Base-by-base conservation (phyloP, 805 yeast species). In the Metschnikowia borealis region DNA sequence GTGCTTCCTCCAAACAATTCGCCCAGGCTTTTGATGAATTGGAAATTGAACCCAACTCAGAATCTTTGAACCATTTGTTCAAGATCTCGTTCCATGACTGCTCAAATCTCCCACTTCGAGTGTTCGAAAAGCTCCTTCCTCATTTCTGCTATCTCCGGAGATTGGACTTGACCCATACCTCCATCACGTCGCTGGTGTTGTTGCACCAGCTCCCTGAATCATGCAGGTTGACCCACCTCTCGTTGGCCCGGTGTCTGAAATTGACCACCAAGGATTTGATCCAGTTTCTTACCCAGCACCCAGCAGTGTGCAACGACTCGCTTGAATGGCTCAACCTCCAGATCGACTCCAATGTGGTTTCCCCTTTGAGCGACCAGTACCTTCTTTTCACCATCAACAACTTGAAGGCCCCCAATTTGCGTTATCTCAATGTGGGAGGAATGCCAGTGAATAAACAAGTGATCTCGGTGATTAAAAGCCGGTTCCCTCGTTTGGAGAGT, bases 31-130 rank as follows among this genome's bases (percentile, higher is more conserved):
- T 89, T 59, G 70, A 75, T 15, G 60, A 69, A 17, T 64, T 80
- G 20, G 58, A 47, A n/a, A 63, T 74, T 39, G 49, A 43, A 2
- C 42, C 48, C 11, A 46, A 48, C 14, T 18, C 37, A 6, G 38
- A 45, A 11, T 21, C 47, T 6, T 53, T 57, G 38, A 40, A 23
- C 17, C 57, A 60, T 26, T 47, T 66, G 18, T 65, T 78, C 59
- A 73, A 80, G 51, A 59, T 91, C 10, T 88, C 96, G 0, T 80
- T 91, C 61, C 96, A 90, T 67, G 96, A 89, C 61, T 91, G 97
- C 65, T 84, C 94, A 2, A 89, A 87, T 55, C 71, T 90, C 36
- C 77, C 88, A 3, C 66, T 80, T 5, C 74, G 73, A n/a, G 77
- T 77, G 0, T 79, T 87, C 50, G 73, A 73, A 23, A 77, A 75